A percentile compares a stretch with the other conserved stretches of the same genome.
phyloP scores from a whole-genome alignment of 2,329 filamentous ascomycete species.

The Calonectria fujianensis region DNA sequence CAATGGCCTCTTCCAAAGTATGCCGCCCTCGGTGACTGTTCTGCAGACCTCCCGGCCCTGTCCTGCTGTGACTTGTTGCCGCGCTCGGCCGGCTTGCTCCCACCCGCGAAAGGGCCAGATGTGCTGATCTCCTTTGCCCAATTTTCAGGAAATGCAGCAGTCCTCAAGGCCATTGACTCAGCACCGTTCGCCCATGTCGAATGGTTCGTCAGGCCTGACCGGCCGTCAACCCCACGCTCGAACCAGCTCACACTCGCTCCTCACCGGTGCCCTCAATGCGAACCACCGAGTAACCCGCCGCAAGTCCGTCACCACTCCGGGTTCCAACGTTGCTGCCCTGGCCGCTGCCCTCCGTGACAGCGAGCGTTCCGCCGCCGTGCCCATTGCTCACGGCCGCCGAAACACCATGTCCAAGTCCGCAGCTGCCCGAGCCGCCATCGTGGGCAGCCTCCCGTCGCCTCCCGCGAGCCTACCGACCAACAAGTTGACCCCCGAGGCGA shows the following conservation, averaged over 20 bases:
- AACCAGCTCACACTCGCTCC: constrained; percentile 87
- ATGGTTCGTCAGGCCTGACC: constrained; percentile 75
- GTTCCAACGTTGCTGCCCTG: constrained; percentile 83
- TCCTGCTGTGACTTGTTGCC: constrained; percentile 52
- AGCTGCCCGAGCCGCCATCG: constrained; percentile 70
- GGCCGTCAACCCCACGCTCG: constrained; percentile 80
- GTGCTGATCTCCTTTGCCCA: constrained; percentile 58
- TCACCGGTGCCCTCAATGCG: constrained; percentile 84
- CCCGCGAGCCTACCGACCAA: constrained; percentile 81
- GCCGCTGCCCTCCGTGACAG: constrained; percentile 84
- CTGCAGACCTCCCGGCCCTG: constrained; percentile 45
- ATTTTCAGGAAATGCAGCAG: constrained; percentile 76
- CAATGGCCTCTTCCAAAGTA: constrained; percentile 80
- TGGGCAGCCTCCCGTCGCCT: constrained; percentile 76
- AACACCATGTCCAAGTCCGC: constrained; percentile 81
- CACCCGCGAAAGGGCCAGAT: constrained; percentile 58
- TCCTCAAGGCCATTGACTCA: constrained; percentile 81
- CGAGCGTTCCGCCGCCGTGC: constrained; percentile 73
- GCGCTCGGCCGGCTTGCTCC: constrained; percentile 57
- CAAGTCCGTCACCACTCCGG: constrained; percentile 91
- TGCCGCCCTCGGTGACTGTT: constrained; percentile 51
- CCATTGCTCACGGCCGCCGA: constrained; percentile 77
- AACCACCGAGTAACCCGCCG: constrained; percentile 92
- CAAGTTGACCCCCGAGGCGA: constrained; percentile 70
- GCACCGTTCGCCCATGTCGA: constrained; percentile 76